Percentiles rank a stretch among this genome's conserved stretches.
Conservation (phyloP, 2,329 filamentous ascomycete genomes). For the Diatrype stigma region DNA sequence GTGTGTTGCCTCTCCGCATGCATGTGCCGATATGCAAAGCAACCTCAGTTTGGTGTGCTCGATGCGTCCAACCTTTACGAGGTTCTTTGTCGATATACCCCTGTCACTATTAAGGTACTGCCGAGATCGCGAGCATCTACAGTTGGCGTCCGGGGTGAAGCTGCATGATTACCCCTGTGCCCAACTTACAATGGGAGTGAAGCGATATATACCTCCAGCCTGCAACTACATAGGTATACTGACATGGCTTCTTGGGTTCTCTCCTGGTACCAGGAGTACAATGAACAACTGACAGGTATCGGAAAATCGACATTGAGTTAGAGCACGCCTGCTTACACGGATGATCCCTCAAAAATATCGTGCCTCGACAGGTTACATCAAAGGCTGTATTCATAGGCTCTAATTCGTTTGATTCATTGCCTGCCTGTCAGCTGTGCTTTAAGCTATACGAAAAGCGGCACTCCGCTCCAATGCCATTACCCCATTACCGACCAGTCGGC, state of each 20-base stretch:
- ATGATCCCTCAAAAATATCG: neutral
- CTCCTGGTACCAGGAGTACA: no score
- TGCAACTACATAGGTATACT: neutral
- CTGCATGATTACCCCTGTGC: neutral
- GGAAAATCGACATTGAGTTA: no score
- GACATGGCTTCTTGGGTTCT: no score
- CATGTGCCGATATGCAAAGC: constrained; percentile 1
- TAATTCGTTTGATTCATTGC: neutral
- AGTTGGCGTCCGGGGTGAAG: neutral
- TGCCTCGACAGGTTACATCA: neutral
- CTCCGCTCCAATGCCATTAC: neutral
- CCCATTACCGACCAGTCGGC: no score
- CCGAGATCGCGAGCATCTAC: neutral
- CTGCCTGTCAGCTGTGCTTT: neutral
- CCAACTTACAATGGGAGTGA: no score
- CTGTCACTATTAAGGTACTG: neutral
- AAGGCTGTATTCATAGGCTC: neutral
- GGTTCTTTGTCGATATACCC: neutral
- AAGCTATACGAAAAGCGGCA: neutral
- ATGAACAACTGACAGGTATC: no score
- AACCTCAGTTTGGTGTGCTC: neutral
- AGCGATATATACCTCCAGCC: neutral
- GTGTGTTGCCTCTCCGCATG: neutral
- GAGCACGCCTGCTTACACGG: neutral
- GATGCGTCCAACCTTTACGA: neutral